Evolutionary conservation across 352 stramenopile genomes (phyloP).

Genomic region (Blastocystis sp.): DNA sequence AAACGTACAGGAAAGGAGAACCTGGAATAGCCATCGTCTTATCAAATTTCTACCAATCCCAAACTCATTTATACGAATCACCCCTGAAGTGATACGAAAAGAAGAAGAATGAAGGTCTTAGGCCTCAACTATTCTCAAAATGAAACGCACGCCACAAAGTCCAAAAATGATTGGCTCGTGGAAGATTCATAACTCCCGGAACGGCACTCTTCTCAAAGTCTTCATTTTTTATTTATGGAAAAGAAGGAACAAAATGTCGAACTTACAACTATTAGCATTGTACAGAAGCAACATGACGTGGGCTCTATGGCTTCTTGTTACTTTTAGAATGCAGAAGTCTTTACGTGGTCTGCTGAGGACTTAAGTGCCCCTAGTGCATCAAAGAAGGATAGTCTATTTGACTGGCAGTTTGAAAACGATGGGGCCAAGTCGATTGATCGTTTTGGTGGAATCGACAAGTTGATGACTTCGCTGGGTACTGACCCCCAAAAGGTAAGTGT

Average conservation of each 20-base stretch:
- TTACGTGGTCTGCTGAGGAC: slow-evolving; percentile 17
- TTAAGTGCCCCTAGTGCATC: neutral
- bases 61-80: neutral
- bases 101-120: neutral
- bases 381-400: slow-evolving; percentile 62
- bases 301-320: neutral
- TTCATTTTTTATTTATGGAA: slow-evolving; percentile 59
- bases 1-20: neutral
- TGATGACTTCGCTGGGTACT: slow-evolving; percentile 41
- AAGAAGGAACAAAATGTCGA: slow-evolving; percentile 52
- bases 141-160: slow-evolving; percentile 17
- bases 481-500: slow-evolving; percentile 44
- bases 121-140: neutral
- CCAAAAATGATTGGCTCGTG: neutral
- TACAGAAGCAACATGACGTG: slow-evolving; percentile 2
- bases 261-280: slow-evolving; percentile 45
- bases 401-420: slow-evolving; percentile 58
- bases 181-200: neutral
- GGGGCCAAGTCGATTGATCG: neutral
- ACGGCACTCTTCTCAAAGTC: neutral
- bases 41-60: neutral
- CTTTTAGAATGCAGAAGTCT: slow-evolving; percentile 43
- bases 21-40: neutral
- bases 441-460: slow-evolving; percentile 50
- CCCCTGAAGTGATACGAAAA: neutral